phyloP scores from a whole-genome alignment of 2,329 filamentous ascomycete genomes.

The Madurella mycetomatis region DNA sequence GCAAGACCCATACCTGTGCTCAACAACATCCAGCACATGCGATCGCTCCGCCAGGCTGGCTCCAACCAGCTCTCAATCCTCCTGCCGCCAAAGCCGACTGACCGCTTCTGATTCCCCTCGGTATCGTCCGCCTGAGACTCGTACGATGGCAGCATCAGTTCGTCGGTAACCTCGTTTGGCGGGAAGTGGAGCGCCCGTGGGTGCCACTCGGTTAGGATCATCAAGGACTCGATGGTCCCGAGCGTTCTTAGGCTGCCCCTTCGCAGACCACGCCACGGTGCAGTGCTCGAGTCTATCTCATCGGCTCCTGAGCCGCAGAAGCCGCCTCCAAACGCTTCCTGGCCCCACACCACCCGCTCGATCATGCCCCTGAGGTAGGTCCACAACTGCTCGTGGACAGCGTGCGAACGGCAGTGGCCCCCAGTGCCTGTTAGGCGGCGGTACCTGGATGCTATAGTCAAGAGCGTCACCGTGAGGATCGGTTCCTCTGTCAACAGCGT shows the following conservation, averaged over 20 bases:
- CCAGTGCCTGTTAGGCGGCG: conserved; percentile 75
- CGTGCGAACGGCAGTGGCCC: conserved; percentile 76
- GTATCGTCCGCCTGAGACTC: conserved; percentile 34
- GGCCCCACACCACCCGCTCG: conserved; percentile 89
- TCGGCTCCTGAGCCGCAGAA: conserved; percentile 70
- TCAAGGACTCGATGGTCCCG: conserved; percentile 88
- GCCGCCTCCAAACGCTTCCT: conserved; percentile 89
- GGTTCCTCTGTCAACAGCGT: conserved; percentile 85
- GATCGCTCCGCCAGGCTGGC: conserved; percentile 88
- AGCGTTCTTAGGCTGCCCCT: conserved; percentile 81
- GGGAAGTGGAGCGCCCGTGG: conserved; percentile 92
- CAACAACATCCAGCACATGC: conserved; percentile 97
- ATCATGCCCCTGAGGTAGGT: conserved; percentile 92
- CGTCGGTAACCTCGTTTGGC: conserved; percentile 68
- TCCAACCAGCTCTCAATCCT: conserved; percentile 95
- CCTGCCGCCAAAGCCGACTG: conserved; percentile 68
- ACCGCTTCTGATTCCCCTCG: conserved; percentile 39
- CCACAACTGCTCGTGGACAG: conserved; percentile 95
- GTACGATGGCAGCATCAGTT: conserved; percentile 61
- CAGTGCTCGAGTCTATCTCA: conserved; percentile 61
- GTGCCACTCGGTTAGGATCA: conserved; percentile 97
- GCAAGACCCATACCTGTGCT: conserved; percentile 86
- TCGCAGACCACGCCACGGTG: conserved; percentile 64
- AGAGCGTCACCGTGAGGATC: conserved; percentile 82
- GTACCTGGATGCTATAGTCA: conserved; percentile 88